A percentile compares a stretch with the other conserved stretches of the same genome.
Conservation (phyloP, 2,329 filamentous ascomycete genomes). For the Exophiala xenobiotica region DNA sequence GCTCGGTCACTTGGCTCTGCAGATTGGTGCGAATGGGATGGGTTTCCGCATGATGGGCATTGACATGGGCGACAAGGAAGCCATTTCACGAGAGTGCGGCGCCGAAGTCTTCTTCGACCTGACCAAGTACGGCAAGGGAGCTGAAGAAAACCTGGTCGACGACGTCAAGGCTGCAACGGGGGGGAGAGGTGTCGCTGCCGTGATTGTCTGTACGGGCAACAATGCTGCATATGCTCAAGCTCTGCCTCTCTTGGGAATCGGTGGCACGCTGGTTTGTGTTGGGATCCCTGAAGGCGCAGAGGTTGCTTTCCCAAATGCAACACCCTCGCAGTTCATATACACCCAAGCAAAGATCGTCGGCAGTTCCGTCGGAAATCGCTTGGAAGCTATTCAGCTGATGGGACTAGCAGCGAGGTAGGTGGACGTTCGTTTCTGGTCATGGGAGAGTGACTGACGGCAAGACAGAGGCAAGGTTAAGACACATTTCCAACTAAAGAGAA, state of each 20-base stretch:
- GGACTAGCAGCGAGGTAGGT: conserved; percentile 42
- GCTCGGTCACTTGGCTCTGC: conserved; percentile 61
- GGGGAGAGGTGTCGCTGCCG: conserved; percentile 60
- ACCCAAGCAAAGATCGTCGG: conserved; percentile 48
- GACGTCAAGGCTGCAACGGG: conserved; percentile 58
- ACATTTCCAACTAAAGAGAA: conserved; percentile 44
- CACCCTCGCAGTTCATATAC: conserved; percentile 42
- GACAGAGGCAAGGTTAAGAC: conserved; percentile 46
- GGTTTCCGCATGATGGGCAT: conserved; percentile 64
- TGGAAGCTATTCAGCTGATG: conserved; percentile 50
- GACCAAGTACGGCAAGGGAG: conserved; percentile 49
- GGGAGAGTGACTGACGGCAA: not conserved
- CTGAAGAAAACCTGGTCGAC: conserved; percentile 48
- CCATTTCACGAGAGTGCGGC: conserved; percentile 57
- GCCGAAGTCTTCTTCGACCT: conserved; percentile 66
- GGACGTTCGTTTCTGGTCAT: not conserved
- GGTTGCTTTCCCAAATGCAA: conserved; percentile 45
- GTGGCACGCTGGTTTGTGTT: conserved; percentile 52
- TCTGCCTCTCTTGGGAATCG: conserved; percentile 47
- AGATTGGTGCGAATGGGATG: conserved; percentile 59
- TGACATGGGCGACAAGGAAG: conserved; percentile 61
- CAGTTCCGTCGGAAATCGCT: conserved; percentile 50
- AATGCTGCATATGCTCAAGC: conserved; percentile 53
- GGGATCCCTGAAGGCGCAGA: conserved; percentile 50
- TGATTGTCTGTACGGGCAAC: conserved; percentile 55